phyloP scores from a whole-genome alignment of 768 basidiomycete genomes.

The Lactarius vividus region DNA sequence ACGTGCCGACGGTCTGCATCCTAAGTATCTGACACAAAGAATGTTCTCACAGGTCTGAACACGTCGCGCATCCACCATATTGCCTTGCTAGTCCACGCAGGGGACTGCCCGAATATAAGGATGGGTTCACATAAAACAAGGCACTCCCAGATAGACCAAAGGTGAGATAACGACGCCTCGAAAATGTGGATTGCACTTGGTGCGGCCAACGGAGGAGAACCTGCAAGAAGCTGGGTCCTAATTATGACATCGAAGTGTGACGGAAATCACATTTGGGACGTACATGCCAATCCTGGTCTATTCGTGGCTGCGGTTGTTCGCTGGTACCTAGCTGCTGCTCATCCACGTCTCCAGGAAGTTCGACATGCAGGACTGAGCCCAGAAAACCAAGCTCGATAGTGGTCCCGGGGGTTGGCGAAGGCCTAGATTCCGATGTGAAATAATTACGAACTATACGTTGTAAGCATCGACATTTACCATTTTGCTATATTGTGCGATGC shows the following conservation, averaged over 20 bases:
- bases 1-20: neutral
- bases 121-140: conserved; percentile 88
- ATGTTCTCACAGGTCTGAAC: conserved; percentile 64
- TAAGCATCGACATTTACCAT: conserved; percentile 53
- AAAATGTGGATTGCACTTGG: conserved; percentile 60
- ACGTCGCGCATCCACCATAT: conserved; percentile 93
- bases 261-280: conserved; percentile 1
- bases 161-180: conserved; percentile 59
- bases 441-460: conserved; percentile 5
- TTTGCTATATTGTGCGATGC: conserved; percentile 82
- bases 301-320: conserved; percentile 28
- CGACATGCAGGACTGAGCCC: conserved; percentile 68
- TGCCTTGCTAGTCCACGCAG: conserved; percentile 80
- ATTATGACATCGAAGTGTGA: neutral
- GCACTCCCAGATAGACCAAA: conserved; percentile 94
- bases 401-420: conserved; percentile 63
- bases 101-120: conserved; percentile 75
- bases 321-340: conserved; percentile 69
- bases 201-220: conserved; percentile 49
- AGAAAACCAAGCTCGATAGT: conserved; percentile 81
- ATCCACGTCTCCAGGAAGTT: conserved; percentile 65
- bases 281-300: conserved; percentile 26
- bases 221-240: conserved; percentile 58
- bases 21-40: neutral
- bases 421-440: conserved; percentile 57